Evolutionary conservation across 2,329 filamentous ascomycete species (phyloP), one percentile per base, ranked within the genome.

Genomic region (Colletotrichum sp.): DNA sequence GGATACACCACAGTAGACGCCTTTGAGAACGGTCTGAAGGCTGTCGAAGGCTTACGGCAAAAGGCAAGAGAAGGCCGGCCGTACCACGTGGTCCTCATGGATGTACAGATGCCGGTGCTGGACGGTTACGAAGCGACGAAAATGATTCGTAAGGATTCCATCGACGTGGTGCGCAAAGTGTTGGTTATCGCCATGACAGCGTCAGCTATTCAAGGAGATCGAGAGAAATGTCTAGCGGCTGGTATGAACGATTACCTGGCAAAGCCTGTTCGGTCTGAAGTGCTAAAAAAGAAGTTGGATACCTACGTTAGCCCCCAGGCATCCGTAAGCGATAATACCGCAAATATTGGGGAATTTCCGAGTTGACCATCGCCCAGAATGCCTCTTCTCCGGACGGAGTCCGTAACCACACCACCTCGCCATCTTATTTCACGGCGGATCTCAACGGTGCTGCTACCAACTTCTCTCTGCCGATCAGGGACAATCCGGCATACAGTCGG

Each of bases 141-240:
- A 78, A 90, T 95, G 74, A 92, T 98, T 60, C 93, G 96, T 12
- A 92, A 92, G 79, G 96, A 98, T 83, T 84, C 91, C 0, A 91
- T 95, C 75, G 93, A 95, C 44, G 90, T 91, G 9, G 95, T 99
- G 13, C 90, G 95, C 69, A 93, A 95, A 78, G 92, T 98, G 2
- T 88, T 98, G n/a, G 95, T 99, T 65, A 98, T 99, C 80, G 96
- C 96, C 71, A 98, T 99, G 96, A 99, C 96, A 1, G 96, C 96
- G 2, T 96, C 94, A 30, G 96, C 96, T 5, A 99, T 99, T 77
- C 95, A 97, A 82, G 96, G 96, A 21, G 96, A 99, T 82, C 90
- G 96, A 64, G 96, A 99, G 83, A 98, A 98, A 86, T 98, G 96
- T 80, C 87, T 98, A n/a, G 95, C 96, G 66, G 95, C 95, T 2